These are phyloP conservation scores for Aspergillus sp. DNA, from an alignment of 2,329 filamentous ascomycete genomes.

Conservation along the genomic window DNA sequence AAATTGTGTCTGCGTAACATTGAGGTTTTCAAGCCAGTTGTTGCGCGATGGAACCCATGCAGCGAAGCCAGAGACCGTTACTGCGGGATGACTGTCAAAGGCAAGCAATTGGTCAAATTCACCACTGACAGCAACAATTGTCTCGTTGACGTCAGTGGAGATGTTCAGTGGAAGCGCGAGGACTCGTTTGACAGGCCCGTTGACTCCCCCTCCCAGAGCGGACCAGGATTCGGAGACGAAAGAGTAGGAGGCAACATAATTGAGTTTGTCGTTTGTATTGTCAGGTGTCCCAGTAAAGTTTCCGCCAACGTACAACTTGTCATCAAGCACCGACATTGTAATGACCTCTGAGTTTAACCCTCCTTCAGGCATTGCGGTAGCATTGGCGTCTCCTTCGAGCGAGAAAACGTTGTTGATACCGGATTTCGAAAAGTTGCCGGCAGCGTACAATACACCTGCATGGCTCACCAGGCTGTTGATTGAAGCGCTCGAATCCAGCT, in stretches of 20 bases:
- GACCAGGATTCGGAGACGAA: constrained; percentile 68
- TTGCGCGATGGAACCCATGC: constrained; percentile 83
- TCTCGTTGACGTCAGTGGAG: constrained; percentile 65
- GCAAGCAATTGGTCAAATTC: constrained; percentile 71
- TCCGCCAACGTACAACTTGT: constrained; percentile 76
- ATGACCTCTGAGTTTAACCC: constrained; percentile 80
- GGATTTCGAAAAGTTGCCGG: constrained; percentile 76
- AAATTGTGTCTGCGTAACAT: constrained; percentile 63
- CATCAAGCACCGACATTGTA: constrained; percentile 66
- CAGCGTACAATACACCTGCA: constrained; percentile 69
- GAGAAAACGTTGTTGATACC: constrained; percentile 74
- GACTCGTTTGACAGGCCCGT: constrained; percentile 73
- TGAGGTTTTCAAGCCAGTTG: constrained; percentile 85
- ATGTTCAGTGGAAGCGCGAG: constrained; percentile 79
- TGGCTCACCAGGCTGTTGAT: constrained; percentile 68
- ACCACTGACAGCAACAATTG: constrained; percentile 76
- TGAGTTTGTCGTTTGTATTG: constrained; percentile 63
- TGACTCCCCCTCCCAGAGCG: constrained; percentile 79
- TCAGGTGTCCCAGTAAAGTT: constrained; percentile 74
- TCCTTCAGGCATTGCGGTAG: constrained; percentile 62
- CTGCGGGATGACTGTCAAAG: constrained; percentile 61
- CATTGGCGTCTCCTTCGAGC: constrained; percentile 60
- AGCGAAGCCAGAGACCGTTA: constrained; percentile 72
- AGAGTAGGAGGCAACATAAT: constrained; percentile 76
- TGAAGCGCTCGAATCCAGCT: constrained; percentile 65